phyloP scores from a whole-genome alignment of 1,139 yeast species.

The Zygotorulaspora mrakii region DNA sequence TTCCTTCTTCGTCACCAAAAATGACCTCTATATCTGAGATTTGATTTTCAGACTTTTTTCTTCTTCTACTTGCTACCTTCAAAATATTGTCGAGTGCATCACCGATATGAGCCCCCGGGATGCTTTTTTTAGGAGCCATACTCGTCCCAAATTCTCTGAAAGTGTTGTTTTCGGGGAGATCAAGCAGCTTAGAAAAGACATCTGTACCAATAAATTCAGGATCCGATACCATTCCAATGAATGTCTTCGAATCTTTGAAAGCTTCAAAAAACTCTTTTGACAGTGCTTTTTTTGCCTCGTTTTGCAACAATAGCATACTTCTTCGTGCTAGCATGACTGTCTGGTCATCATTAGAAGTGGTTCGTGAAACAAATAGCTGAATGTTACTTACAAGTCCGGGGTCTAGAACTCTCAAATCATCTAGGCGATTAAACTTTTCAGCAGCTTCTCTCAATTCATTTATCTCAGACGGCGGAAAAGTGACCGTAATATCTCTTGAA shows the following conservation, averaged over 20 bases:
- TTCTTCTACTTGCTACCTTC: conserved; percentile 11
- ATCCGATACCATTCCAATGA: conserved; percentile 39
- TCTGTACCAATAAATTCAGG: conserved; percentile 21
- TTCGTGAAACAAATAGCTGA: conserved; percentile 10
- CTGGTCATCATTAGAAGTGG: conserved; percentile 7
- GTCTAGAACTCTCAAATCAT: conserved; percentile 19
- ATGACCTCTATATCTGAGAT: conserved; percentile 11
- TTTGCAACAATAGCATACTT: conserved; percentile 55
- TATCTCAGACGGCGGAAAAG: conserved; percentile 14
- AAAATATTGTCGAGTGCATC: conserved; percentile 25
- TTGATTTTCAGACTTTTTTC: conserved; percentile 4
- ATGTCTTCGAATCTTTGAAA: conserved; percentile 53
- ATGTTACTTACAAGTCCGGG: conserved; percentile 21
- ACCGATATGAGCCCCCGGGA: conserved; percentile 22
- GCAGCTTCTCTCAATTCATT: conserved; percentile 15
- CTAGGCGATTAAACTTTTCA: conserved; percentile 16
- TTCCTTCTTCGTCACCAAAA: conserved; percentile 26
- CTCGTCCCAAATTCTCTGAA: not conserved
- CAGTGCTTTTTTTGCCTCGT: conserved; percentile 47
- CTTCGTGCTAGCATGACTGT: conserved; percentile 47
- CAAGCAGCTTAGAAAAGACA: conserved; percentile 17
- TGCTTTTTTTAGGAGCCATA: conserved; percentile 16
- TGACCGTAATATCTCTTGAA: conserved; percentile 30
- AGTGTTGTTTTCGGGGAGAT: conserved; percentile 3
- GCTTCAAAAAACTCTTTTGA: conserved; percentile 50